Percentiles rank a stretch among this genome's conserved stretches.
These are phyloP conservation scores for Diaporthe nobilis DNA, from an alignment of 2,329 filamentous ascomycete genomes.

Conservation along the genomic window DNA sequence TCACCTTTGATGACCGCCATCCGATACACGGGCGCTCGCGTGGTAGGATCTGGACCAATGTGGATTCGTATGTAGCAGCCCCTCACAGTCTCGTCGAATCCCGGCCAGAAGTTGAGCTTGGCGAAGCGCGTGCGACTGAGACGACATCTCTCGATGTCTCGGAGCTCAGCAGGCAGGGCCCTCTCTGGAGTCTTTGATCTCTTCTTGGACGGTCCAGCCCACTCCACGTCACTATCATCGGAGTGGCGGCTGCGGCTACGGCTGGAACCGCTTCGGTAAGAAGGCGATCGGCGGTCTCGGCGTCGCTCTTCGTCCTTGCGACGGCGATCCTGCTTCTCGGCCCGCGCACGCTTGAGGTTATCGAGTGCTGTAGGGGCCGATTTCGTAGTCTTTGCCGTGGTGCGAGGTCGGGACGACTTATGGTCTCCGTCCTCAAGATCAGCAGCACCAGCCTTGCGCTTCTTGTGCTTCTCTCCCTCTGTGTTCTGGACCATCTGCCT, in stretches of 20 bases:
- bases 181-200: conserved; percentile 71
- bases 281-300: conserved; percentile 62
- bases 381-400: conserved; percentile 60
- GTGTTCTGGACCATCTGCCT: conserved; percentile 80
- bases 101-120: conserved; percentile 92
- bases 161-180: conserved; percentile 78
- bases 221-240: conserved; percentile 84
- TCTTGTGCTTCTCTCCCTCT: conserved; percentile 74
- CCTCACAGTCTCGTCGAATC: conserved; percentile 84
- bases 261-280: conserved; percentile 53
- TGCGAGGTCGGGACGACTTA: conserved; percentile 81
- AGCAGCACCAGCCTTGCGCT: conserved; percentile 83
- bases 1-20: conserved; percentile 90
- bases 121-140: conserved; percentile 90
- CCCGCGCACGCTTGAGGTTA: conserved; percentile 71
- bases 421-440: conserved; percentile 84
- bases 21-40: conserved; percentile 84
- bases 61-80: conserved; percentile 90
- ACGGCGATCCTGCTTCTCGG: conserved; percentile 75
- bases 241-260: conserved; percentile 51
- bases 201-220: conserved; percentile 69
- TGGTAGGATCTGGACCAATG: conserved; percentile 82
- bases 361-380: conserved; percentile 68
- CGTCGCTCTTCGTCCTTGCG: conserved; percentile 75
- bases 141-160: conserved; percentile 87